Evolutionary conservation across 1,284 basidiomycete species (phyloP).

Genomic region (Laetiporus sulphureus): DNA sequence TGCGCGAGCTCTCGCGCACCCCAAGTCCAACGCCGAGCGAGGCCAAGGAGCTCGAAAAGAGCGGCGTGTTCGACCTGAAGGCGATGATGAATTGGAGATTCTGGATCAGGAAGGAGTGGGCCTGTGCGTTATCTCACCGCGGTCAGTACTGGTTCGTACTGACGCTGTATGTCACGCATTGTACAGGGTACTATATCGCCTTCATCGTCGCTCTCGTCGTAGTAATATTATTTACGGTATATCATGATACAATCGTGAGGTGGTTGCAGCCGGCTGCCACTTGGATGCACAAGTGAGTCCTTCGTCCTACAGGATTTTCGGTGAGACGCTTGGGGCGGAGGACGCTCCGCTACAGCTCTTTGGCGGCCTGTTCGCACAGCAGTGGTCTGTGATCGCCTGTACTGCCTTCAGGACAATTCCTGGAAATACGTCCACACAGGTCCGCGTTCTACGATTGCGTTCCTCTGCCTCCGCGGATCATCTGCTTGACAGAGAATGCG

Average conservation of each 20-base stretch:
- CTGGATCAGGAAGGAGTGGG: constrained; percentile 45
- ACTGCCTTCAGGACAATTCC: too few relatives aligned
- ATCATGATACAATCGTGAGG: constrained; percentile 47
- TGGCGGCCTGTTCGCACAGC: neutral
- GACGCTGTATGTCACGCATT: neutral
- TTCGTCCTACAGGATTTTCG: neutral
- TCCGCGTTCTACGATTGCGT: too few relatives aligned
- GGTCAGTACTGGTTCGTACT: neutral
- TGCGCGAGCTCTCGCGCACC: constrained; percentile 26
- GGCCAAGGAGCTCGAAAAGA: constrained; percentile 25
- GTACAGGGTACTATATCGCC: constrained; percentile 30
- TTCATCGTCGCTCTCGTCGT: constrained; percentile 27
- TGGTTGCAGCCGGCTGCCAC: constrained; percentile 50
- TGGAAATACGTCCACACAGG: too few relatives aligned
- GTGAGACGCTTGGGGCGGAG: neutral
- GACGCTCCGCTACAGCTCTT: neutral
- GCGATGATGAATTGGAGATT: constrained; percentile 36
- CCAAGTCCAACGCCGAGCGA: constrained; percentile 37
- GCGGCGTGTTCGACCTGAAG: constrained; percentile 38
- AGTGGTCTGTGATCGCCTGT: too few relatives aligned
- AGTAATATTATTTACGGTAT: constrained; percentile 49
- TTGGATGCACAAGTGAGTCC: constrained; percentile 40
- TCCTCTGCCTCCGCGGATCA: too few relatives aligned
- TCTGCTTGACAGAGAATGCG: too few relatives aligned
- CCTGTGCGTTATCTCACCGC: constrained; percentile 31